A percentile compares a stretch with the other conserved stretches of the same genome.
Conservation (phyloP, 345 rosid genomes). For the Sisymbrium irio region DNA sequence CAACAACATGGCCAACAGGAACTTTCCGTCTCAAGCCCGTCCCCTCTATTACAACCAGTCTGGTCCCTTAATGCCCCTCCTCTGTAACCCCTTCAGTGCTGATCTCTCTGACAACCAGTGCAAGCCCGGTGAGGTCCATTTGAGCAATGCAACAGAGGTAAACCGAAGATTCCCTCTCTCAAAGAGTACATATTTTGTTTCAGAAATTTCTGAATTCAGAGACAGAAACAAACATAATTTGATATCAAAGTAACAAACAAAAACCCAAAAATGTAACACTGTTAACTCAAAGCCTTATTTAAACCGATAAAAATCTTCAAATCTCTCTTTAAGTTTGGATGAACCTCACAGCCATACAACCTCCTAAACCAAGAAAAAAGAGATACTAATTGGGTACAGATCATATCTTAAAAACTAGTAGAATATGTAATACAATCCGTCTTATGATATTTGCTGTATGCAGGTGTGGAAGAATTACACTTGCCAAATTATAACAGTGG, state of each 20-base stretch:
- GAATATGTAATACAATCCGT: background rate
- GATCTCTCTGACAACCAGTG: conserved; percentile 61
- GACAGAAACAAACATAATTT: background rate
- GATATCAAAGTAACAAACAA: background rate
- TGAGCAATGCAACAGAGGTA: conserved; percentile 72
- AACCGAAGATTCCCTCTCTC: background rate
- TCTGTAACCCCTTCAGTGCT: conserved; percentile 79
- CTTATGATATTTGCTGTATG: conserved; percentile 3
- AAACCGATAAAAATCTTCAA: background rate
- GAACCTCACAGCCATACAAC: background rate
- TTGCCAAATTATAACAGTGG: conserved; percentile 51
- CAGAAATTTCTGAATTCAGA: background rate
- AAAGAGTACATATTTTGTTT: background rate
- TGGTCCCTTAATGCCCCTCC: conserved; percentile 69
- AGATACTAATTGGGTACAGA: background rate
- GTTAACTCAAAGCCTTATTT: background rate
- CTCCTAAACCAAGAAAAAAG: background rate
- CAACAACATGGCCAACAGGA: conserved; percentile 47
- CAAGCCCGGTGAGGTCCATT: conserved; percentile 59
- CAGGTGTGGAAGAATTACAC: conserved; percentile 68
- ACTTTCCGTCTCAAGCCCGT: conserved; percentile 43
- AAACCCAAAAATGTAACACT: background rate
- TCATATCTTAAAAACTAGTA: background rate
- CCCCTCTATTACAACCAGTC: conserved; percentile 74
- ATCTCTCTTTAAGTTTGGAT: background rate